Percentiles rank a stretch among this genome's conserved stretches.
Evolutionary conservation across 2,329 filamentous ascomycete species (phyloP).

Genomic region (Ascochyta lentis): DNA sequence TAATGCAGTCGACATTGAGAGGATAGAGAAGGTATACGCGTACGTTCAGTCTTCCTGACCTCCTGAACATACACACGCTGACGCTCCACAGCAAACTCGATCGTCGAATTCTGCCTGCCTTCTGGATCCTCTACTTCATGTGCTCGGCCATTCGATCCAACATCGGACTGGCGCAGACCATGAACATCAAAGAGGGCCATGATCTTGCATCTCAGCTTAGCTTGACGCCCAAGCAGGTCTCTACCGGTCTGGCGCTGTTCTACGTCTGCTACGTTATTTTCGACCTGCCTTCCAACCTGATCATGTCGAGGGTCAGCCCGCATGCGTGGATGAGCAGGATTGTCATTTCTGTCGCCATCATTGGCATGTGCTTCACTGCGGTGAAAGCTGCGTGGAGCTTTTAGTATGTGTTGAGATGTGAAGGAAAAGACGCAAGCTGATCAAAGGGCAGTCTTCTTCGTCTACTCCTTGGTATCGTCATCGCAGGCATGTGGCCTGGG

Average conservation of each 20-base stretch:
- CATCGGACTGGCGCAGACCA: conserved; percentile 91
- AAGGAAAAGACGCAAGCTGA: neutral
- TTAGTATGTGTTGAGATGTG: conserved; percentile 60
- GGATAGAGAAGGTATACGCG: conserved; percentile 49
- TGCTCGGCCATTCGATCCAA: conserved; percentile 92
- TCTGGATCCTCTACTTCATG: conserved; percentile 90
- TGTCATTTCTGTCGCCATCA: conserved; percentile 83
- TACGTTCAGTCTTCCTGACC: conserved; percentile 20
- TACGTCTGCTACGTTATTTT: conserved; percentile 93
- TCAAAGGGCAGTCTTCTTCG: conserved; percentile 66
- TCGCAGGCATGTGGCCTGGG: conserved; percentile 93
- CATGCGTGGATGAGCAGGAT: conserved; percentile 93
- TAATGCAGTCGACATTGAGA: conserved; percentile 44
- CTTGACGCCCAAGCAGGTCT: conserved; percentile 77
- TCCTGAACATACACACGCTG: neutral
- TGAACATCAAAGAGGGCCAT: conserved; percentile 76
- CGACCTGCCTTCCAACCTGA: conserved; percentile 84
- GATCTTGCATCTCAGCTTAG: conserved; percentile 75
- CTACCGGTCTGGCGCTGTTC: conserved; percentile 84
- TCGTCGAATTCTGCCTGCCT: conserved; percentile 70
- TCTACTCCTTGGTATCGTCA: conserved; percentile 83
- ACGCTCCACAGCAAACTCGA: conserved; percentile 59
- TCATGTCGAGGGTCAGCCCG: conserved; percentile 86
- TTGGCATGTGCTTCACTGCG: conserved; percentile 82
- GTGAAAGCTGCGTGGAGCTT: conserved; percentile 84